Conservation (phyloP, 2,329 filamentous ascomycete genomes). For the Aspergillus sp. region DNA sequence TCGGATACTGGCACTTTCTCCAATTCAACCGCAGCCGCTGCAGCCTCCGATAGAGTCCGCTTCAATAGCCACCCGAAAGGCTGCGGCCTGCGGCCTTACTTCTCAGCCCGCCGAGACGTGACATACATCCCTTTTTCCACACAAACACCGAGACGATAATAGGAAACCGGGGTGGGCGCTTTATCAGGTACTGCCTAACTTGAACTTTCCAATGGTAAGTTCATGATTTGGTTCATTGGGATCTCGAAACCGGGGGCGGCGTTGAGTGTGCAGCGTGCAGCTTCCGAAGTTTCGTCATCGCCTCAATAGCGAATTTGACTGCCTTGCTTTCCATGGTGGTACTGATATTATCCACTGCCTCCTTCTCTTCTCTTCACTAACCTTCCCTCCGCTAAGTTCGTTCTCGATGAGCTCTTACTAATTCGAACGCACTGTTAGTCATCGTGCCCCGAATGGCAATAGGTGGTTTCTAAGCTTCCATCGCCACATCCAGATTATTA, state of each 20-base stretch:
- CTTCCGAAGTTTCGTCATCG: slow-evolving; percentile 8
- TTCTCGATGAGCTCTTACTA: slow-evolving; percentile 18
- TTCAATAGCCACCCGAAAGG: not conserved
- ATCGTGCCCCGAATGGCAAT: slow-evolving; percentile 32
- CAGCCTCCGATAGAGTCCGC: slow-evolving; percentile 1
- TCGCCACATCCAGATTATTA: slow-evolving; percentile 18
- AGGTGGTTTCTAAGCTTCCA: slow-evolving; percentile 25
- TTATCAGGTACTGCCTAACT: not conserved
- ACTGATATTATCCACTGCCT: not conserved
- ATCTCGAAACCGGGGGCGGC: not conserved
- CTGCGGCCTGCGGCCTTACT: slow-evolving; percentile 9
- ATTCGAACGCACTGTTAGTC: slow-evolving; percentile 21
- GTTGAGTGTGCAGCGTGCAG: slow-evolving; percentile 2
- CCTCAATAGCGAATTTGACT: not conserved
- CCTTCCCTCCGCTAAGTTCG: not conserved
- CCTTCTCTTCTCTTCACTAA: not conserved
- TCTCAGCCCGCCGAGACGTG: not conserved
- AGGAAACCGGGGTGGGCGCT: not conserved
- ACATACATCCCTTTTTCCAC: not conserved
- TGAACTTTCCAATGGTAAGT: slow-evolving; percentile 21
- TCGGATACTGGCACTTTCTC: not conserved
- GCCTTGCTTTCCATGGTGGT: not conserved
- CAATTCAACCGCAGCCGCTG: slow-evolving; percentile 2
- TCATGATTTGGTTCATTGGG: not conserved
- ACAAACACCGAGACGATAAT: not conserved